Base-by-base conservation (phyloP, 2,329 filamentous ascomycete genomes). In the Colletotrichum musae region DNA sequence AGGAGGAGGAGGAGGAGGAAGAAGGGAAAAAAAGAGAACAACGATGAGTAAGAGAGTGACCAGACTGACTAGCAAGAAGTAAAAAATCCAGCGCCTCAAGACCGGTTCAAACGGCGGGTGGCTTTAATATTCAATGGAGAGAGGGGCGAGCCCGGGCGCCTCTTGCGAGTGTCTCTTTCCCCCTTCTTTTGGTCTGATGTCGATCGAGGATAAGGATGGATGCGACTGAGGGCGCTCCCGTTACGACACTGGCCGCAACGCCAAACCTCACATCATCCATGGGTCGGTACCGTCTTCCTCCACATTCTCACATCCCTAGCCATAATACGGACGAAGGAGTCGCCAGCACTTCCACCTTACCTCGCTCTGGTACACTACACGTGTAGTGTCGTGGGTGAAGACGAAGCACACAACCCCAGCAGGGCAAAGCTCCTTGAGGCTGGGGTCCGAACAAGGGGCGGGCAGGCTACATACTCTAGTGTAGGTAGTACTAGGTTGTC, bases 1-100 rank as follows among this genome's bases (percentile, higher is more conserved):
- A 39, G 32, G 54, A 71, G 63, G 64, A 60, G 63, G 64, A 60
- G 58, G 72, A 72, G 43, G 53, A 67, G 71, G 47, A 21, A 36
- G 16, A 16, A 48, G 12, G 13, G 24, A 50, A 32, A 41, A 52
- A 28, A 52, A 26, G 21, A 62, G 47, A 41, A 47, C 54, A 71
- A 65, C 64, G 39, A 36, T 24, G 47, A 39, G 24, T n/a, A 63
- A 68, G 68, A 70, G 67, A 70, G 63, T 61, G 64, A 70, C 62
- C 66, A 66, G 62, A 69, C 61, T 65, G 56, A 51, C 66, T 65
- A 56, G 56, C 56, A 41, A 50, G 60, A 64, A 58, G 39, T 26
- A 64, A 36, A 64, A 15, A 51, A 21, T 45, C 15, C 48, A 15
- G 13, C 47, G 12, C 9, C 16, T 7, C 15, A 6, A 28, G 18